phyloP scores from a whole-genome alignment of 2,329 filamentous ascomycete species.

The Fusarium nematophilum region DNA sequence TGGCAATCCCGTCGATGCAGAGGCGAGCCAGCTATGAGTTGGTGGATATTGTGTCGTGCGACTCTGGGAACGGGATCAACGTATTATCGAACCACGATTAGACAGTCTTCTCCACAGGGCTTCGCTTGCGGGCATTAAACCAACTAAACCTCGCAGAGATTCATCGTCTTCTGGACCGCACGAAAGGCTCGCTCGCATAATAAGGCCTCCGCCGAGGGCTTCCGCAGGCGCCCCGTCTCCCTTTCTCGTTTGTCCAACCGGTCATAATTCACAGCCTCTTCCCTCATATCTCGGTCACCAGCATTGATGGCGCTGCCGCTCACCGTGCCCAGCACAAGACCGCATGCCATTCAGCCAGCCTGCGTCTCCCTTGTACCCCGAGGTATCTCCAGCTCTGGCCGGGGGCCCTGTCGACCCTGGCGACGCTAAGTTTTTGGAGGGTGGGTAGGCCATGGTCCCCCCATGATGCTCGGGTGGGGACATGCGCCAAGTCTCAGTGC shows the following conservation, averaged over 20 bases:
- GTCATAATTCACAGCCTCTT: constrained; percentile 18
- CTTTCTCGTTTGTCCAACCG: constrained; percentile 5
- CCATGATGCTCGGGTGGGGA: constrained; percentile 40
- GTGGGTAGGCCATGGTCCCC: constrained; percentile 32
- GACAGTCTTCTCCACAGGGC: constrained; percentile 33
- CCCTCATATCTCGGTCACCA: constrained; percentile 26
- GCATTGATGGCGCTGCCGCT: constrained; percentile 32
- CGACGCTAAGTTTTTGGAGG: constrained; percentile 41
- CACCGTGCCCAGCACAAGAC: constrained; percentile 29
- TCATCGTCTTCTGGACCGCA: neutral
- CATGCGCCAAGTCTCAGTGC: constrained; percentile 31
- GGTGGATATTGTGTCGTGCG: constrained; percentile 41
- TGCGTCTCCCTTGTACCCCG: constrained; percentile 40
- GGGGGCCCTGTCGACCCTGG: constrained; percentile 37
- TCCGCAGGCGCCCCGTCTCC: no score
- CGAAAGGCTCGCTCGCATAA: no score
- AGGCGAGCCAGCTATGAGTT: constrained; percentile 21
- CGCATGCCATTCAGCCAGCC: constrained; percentile 29
- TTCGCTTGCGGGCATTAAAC: constrained; percentile 20
- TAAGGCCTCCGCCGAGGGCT: no score
- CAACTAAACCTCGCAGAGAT: constrained; percentile 7
- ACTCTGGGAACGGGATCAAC: constrained; percentile 40
- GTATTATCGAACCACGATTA: constrained; percentile 42
- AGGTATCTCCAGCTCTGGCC: constrained; percentile 35
- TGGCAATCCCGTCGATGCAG: constrained; percentile 33